Evolutionary conservation across 73 alveolate genomes (phyloP), one percentile per base, ranked within the genome.

Genomic region (Tetrahymena borealis): DNA sequence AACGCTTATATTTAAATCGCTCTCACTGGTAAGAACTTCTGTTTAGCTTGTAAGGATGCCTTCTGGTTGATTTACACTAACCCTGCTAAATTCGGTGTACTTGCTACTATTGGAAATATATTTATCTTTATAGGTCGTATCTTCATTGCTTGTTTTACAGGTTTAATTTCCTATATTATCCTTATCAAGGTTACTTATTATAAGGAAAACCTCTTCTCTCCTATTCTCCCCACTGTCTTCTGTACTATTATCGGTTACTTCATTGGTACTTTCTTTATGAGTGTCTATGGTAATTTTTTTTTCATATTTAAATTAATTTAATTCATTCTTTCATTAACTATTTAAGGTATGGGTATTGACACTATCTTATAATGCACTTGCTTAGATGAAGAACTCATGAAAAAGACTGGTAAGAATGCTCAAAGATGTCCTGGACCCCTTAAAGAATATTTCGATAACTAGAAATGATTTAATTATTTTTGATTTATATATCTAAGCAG

Each of bases 1-100:
- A 97, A 98, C 93, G 99, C 99, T 32, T 98, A 98, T 94, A 98
- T 96, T 39, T 98, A 98, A 95, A 94, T 97, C n/a, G 99, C 99
- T 40, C 92, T 98, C 40, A 95, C 98, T 38, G 99, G 99, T 12
- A 98, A 98, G 42, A 95, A 94, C 90, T 98, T 98, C 97, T 94
- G 99, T 94, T 90, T 96, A 37, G 98, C 99, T n/a, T 99, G 99
- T 11, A 96, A 96, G 90, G 97, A 98, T 93, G 99, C 98, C 78
- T 98, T 98, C 94, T 91, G 94, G 8, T 93, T 98, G 91, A 96
- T 97, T 10, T 94, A 97, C 78, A 97, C 97, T 95, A 97, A 98
- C 94, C 97, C 98, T 33, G 99, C 98, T 37, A 94, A 98, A 93
- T 98, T 96, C 95, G 97, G 98, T 37, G 90, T 94, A 28, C 96